Conservation (phyloP, 306 rosid species). For the Senna tora region DNA sequence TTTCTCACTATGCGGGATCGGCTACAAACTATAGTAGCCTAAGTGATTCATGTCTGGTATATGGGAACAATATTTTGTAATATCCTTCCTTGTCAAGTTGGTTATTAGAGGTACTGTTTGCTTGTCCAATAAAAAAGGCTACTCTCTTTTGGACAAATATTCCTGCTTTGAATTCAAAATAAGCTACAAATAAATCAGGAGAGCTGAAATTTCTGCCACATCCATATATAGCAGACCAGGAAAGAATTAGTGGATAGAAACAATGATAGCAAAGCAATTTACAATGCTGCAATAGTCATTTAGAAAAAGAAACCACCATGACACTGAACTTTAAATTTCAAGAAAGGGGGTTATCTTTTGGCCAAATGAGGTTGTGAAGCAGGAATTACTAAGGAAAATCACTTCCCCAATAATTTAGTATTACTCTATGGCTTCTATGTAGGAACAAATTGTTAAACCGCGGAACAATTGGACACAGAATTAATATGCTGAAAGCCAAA, state of each 20-base stretch:
- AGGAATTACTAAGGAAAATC: constrained; percentile 22
- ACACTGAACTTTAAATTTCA: neutral
- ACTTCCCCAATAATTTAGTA: constrained; percentile 8
- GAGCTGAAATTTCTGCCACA: neutral
- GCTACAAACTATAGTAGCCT: neutral
- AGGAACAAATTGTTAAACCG: neutral
- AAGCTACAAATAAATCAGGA: constrained; percentile 27
- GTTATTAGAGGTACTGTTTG: neutral
- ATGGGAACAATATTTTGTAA: neutral
- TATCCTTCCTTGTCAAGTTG: neutral
- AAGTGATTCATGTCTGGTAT: neutral
- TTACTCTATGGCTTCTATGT: constrained; percentile 1
- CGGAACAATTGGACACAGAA: constrained; percentile 10
- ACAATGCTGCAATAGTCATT: constrained; percentile 7
- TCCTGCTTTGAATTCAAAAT: constrained; percentile 12
- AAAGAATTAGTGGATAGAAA: constrained; percentile 21
- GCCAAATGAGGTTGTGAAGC: neutral
- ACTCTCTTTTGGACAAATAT: neutral
- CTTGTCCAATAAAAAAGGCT: constrained; percentile 17
- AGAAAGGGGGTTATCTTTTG: constrained; percentile 15
- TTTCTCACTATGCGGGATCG: too few species aligned
- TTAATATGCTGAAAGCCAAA: neutral
- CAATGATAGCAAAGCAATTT: constrained; percentile 16
- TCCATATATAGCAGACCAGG: constrained; percentile 13
- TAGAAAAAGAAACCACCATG: constrained; percentile 21